Evolutionary conservation across 2,329 filamentous ascomycete genomes (phyloP).

Genomic region (Aspergillus latus): DNA sequence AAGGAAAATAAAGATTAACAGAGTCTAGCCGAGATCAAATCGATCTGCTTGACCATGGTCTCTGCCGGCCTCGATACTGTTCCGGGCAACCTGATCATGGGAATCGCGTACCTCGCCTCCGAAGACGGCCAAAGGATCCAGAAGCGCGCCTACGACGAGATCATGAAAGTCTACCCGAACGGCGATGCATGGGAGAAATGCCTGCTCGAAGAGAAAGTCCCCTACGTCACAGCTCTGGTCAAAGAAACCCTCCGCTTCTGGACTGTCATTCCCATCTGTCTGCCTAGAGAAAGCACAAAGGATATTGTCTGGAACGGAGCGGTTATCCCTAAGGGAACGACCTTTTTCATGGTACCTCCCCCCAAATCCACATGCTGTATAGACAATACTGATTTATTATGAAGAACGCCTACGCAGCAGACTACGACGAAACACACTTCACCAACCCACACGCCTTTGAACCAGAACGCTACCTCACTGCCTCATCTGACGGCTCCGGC

Average conservation of each 20-base stretch:
- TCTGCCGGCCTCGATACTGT: constrained; percentile 80
- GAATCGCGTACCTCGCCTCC: constrained; percentile 71
- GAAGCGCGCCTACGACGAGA: constrained; percentile 66
- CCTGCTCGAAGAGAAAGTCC: constrained; percentile 70
- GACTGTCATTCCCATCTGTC: constrained; percentile 75
- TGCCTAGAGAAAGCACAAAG: constrained; percentile 70
- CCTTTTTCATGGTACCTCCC: constrained; percentile 64
- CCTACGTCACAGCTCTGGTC: constrained; percentile 73
- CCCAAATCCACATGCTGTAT: no score
- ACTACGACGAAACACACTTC: constrained; percentile 71
- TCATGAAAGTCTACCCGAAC: constrained; percentile 68
- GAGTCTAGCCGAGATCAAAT: constrained; percentile 68
- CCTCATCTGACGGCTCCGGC: constrained; percentile 47
- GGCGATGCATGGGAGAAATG: constrained; percentile 75
- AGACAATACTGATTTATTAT: no score
- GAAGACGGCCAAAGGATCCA: constrained; percentile 69
- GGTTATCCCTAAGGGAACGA: constrained; percentile 70
- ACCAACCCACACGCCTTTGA: constrained; percentile 62
- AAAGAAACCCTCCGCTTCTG: constrained; percentile 78
- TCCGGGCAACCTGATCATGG: constrained; percentile 76
- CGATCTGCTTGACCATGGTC: constrained; percentile 79
- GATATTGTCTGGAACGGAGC: constrained; percentile 68
- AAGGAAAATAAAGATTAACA: constrained; percentile 19
- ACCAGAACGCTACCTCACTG: constrained; percentile 68
- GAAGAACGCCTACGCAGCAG: constrained; percentile 67